Conservation (phyloP, 768 basidiomycete species). For the Phylloporus arenicola region DNA sequence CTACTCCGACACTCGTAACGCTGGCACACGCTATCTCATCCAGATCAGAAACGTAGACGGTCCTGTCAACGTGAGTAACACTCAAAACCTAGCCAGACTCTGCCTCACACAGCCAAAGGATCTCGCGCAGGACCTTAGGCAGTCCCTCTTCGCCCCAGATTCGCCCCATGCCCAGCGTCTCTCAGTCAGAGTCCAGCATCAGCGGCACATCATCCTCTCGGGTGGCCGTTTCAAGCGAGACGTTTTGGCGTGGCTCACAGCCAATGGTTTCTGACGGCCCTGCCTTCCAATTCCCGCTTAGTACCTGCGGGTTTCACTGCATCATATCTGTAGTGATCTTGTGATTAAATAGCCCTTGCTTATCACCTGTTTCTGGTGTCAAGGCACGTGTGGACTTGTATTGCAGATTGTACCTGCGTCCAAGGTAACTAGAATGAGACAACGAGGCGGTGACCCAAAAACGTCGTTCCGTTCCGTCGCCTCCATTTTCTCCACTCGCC, state of each 20-base stretch:
- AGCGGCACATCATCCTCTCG: slow-evolving; percentile 51
- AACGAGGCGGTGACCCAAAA: too few relatives aligned
- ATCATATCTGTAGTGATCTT: slow-evolving; percentile 4
- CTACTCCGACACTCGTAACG: slow-evolving; percentile 69
- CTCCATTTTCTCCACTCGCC: background rate
- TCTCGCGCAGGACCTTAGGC: slow-evolving; percentile 52
- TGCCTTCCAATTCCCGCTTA: slow-evolving; percentile 6
- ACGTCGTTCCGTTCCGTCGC: background rate
- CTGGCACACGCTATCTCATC: slow-evolving; percentile 51
- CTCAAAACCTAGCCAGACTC: background rate
- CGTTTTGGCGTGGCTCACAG: slow-evolving; percentile 57
- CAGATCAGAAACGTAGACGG: slow-evolving; percentile 69
- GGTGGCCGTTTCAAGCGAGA: slow-evolving; percentile 62
- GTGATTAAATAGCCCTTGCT: slow-evolving; percentile 12
- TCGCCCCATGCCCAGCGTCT: slow-evolving; percentile 47
- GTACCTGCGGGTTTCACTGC: slow-evolving; percentile 9
- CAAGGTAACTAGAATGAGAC: background rate
- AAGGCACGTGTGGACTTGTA: background rate
- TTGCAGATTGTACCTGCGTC: background rate
- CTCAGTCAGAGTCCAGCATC: slow-evolving; percentile 41
- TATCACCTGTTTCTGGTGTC: background rate
- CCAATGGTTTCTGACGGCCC: slow-evolving; percentile 53
- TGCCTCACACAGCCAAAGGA: slow-evolving; percentile 33
- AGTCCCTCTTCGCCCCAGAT: slow-evolving; percentile 44
- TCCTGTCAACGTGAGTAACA: slow-evolving; percentile 49